Evolutionary conservation across 1,284 basidiomycete species (phyloP).

Genomic region (Neolentinus lepideus): DNA sequence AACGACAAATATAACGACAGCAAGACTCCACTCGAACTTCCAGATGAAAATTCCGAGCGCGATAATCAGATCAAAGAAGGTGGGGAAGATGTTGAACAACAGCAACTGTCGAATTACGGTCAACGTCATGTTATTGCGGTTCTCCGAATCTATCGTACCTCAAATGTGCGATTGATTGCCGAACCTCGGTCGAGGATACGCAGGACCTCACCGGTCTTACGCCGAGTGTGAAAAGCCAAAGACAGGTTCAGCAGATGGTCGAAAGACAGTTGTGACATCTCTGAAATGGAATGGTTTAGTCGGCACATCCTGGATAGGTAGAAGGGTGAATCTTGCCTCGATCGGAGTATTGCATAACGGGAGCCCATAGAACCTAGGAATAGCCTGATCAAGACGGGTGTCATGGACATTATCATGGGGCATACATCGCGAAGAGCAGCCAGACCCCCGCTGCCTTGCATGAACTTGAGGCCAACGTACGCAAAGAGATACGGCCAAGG

Average conservation of each 20-base stretch:
- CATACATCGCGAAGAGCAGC: conserved; percentile 60
- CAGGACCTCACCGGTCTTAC: conserved; percentile 61
- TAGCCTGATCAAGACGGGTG: conserved; percentile 1
- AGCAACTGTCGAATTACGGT: conserved; percentile 37
- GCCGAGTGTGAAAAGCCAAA: conserved; percentile 77
- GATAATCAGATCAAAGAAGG: conserved; percentile 69
- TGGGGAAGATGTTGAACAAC: conserved; percentile 76
- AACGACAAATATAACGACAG: conserved; percentile 66
- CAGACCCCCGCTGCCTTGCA: conserved; percentile 68
- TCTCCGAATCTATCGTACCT: conserved; percentile 14
- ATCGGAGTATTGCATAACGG: conserved; percentile 84
- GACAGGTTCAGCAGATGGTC: conserved; percentile 78
- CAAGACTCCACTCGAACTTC: conserved; percentile 63
- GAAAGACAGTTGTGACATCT: conserved; percentile 76
- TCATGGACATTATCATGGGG: conserved; percentile 7
- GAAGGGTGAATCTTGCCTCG: conserved; percentile 29
- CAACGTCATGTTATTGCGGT: neutral
- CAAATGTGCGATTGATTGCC: conserved; percentile 42
- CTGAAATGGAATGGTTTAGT: too few relatives aligned
- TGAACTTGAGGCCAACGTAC: conserved; percentile 58
- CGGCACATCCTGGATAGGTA: too few relatives aligned
- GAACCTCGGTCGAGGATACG: conserved; percentile 61
- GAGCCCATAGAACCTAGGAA: conserved; percentile 62
- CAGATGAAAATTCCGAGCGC: conserved; percentile 61
- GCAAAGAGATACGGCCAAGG: conserved; percentile 58